These are phyloP conservation scores for Apiospora hydei DNA, from an alignment of 2,329 filamentous ascomycete species.

Conservation along the genomic window DNA sequence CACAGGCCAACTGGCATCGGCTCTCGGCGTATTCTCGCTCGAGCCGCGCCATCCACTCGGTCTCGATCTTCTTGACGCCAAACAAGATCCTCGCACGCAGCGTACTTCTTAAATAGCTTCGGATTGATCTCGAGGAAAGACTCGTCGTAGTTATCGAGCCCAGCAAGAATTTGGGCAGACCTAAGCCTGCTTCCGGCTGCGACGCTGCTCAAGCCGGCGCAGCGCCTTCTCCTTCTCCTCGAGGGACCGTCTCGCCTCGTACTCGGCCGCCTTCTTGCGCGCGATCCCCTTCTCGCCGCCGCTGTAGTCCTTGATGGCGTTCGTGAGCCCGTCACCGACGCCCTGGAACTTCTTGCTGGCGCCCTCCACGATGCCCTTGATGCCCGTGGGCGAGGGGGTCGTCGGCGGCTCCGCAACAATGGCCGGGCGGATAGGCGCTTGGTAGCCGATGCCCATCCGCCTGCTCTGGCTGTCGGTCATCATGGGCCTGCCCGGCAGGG, in stretches of 20 bases:
- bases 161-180: not conserved
- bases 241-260: not conserved
- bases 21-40: no score
- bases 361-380: slow-evolving; percentile 6
- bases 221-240: slow-evolving; percentile 23
- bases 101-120: no score
- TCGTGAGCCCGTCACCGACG: not conserved
- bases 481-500: slow-evolving; percentile 34
- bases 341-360: slow-evolving; percentile 7
- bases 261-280: slow-evolving; percentile 22
- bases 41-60: no score
- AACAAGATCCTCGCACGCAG: no score
- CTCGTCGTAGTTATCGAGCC: no score
- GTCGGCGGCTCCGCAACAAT: not conserved
- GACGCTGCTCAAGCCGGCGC: not conserved
- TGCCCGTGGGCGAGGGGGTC: slow-evolving; percentile 32
- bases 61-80: no score
- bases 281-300: not conserved
- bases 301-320: slow-evolving; percentile 13
- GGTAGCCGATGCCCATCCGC: not conserved
- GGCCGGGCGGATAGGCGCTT: slow-evolving; percentile 7
- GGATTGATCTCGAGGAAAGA: no score
- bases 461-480: not conserved
- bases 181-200: not conserved
- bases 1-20: not conserved